These are phyloP conservation scores for Chytriomyces hyalinus DNA, from an alignment of 192 early-diverging fungal genomes.

Conservation along the genomic window DNA sequence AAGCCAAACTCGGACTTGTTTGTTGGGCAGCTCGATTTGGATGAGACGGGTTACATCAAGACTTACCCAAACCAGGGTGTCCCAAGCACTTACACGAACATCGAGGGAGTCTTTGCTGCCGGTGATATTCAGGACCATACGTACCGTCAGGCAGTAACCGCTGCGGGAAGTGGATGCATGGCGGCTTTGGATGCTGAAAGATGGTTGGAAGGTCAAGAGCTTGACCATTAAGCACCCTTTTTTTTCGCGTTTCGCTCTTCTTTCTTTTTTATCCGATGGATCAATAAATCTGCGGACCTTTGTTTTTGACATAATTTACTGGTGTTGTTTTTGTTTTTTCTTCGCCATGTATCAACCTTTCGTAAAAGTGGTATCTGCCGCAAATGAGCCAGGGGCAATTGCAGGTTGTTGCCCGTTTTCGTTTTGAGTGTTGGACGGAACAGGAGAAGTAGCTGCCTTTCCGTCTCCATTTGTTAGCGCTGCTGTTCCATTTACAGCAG, in stretches of 20 bases:
- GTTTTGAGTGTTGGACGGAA: too few relatives aligned
- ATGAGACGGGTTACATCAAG: slow-evolving; percentile 89
- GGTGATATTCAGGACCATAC: slow-evolving; percentile 97
- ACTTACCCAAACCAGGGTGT: slow-evolving; percentile 69
- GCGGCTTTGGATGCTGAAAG: slow-evolving; percentile 96
- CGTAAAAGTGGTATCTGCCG: too few relatives aligned
- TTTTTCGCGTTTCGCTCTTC: not conserved
- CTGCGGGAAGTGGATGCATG: slow-evolving; percentile 93
- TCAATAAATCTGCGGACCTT: too few relatives aligned
- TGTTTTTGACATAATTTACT: too few relatives aligned
- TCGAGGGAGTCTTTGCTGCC: slow-evolving; percentile 94
- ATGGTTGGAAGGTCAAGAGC: slow-evolving; percentile 75
- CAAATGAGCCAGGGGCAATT: too few relatives aligned
- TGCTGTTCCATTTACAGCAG: not conserved
- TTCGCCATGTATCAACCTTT: too few relatives aligned
- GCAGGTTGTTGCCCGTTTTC: too few relatives aligned
- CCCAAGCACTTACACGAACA: slow-evolving; percentile 76
- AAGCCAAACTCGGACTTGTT: slow-evolving; percentile 66
- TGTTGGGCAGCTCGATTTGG: slow-evolving; percentile 70
- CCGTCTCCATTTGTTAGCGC: not conserved
- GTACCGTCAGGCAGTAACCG: slow-evolving; percentile 97
- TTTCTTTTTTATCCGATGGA: too few relatives aligned
- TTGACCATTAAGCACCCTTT: slow-evolving; percentile 24
- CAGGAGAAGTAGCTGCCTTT: not conserved
- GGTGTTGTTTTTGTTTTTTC: too few relatives aligned